A percentile compares a stretch with the other conserved stretches of the same genome.
These are phyloP conservation scores for Senna siamea DNA, from an alignment of 306 rosid genomes.

Conservation along the genomic window DNA sequence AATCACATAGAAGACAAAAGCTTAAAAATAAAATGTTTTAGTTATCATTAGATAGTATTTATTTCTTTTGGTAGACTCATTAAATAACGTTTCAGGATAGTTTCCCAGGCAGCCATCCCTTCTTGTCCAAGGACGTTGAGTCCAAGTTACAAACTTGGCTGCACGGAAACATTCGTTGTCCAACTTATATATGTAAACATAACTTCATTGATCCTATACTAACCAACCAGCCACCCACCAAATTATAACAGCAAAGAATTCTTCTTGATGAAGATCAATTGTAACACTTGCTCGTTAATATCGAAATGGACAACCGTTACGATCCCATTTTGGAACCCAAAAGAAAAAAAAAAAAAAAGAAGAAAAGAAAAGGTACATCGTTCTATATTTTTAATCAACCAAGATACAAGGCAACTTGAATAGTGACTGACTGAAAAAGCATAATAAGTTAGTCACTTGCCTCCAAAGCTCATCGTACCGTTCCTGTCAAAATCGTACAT, in stretches of 20 bases:
- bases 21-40: not conserved
- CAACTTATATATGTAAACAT: not conserved
- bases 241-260: slow-evolving; percentile 6
- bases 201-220: not conserved
- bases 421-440: not conserved
- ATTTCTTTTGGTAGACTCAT: too few species aligned
- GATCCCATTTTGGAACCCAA: too few species aligned
- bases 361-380: too few species aligned
- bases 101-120: not conserved
- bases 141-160: not conserved
- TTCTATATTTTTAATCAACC: not conserved
- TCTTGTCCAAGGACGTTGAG: not conserved
- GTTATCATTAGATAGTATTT: not conserved
- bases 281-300: not conserved
- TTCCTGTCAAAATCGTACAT: slow-evolving; percentile 92
- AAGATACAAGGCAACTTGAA: not conserved
- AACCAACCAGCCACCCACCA: not conserved
- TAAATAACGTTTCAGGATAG: not conserved
- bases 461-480: slow-evolving; percentile 89
- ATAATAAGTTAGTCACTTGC: slow-evolving; percentile 40
- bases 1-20: not conserved
- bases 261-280: not conserved
- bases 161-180: not conserved
- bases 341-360: too few species aligned
- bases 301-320: not conserved